Evolutionary conservation across 306 rosid genomes (phyloP).

Genomic region (Inga laurina): DNA sequence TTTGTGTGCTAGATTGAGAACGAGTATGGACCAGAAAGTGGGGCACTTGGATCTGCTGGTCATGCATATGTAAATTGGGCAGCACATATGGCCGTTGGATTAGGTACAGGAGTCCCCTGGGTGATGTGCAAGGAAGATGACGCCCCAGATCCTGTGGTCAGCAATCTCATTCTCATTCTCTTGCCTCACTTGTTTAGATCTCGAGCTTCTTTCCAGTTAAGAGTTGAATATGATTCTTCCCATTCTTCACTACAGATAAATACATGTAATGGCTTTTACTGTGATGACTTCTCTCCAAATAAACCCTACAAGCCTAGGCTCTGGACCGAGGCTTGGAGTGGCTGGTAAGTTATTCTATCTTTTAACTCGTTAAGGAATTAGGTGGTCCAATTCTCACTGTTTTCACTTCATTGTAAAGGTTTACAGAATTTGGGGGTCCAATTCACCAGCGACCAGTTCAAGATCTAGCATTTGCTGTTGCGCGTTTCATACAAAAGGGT

Average conservation of each 20-base stretch:
- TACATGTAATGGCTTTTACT: slow-evolving; percentile 90
- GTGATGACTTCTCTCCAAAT: slow-evolving; percentile 87
- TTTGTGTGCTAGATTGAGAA: slow-evolving; percentile 74
- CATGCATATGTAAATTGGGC: slow-evolving; percentile 80
- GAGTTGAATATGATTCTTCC: slow-evolving; percentile 14
- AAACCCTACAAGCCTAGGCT: slow-evolving; percentile 87
- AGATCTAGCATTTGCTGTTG: slow-evolving; percentile 92
- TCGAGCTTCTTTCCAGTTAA: background rate
- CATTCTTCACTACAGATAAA: slow-evolving; percentile 64
- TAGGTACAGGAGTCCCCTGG: slow-evolving; percentile 93
- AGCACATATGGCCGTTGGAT: slow-evolving; percentile 90
- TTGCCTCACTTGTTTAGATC: background rate
- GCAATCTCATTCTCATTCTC: slow-evolving; percentile 29
- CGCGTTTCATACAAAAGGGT: slow-evolving; percentile 89
- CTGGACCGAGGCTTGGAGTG: slow-evolving; percentile 99
- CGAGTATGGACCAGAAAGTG: slow-evolving; percentile 72
- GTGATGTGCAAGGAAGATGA: slow-evolving; percentile 99
- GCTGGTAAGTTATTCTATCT: slow-evolving; percentile 67
- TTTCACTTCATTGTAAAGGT: slow-evolving; percentile 50
- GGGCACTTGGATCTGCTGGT: slow-evolving; percentile 64
- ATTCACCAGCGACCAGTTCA: slow-evolving; percentile 75
- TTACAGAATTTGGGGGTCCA: slow-evolving; percentile 88
- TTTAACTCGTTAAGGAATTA: slow-evolving; percentile 10
- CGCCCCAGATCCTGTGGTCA: slow-evolving; percentile 96
- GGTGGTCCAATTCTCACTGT: background rate